Percentiles rank a stretch among this genome's conserved stretches.
Conservation (phyloP, 176 grass and related monocot genomes). For the Triticum dicoccoides region DNA sequence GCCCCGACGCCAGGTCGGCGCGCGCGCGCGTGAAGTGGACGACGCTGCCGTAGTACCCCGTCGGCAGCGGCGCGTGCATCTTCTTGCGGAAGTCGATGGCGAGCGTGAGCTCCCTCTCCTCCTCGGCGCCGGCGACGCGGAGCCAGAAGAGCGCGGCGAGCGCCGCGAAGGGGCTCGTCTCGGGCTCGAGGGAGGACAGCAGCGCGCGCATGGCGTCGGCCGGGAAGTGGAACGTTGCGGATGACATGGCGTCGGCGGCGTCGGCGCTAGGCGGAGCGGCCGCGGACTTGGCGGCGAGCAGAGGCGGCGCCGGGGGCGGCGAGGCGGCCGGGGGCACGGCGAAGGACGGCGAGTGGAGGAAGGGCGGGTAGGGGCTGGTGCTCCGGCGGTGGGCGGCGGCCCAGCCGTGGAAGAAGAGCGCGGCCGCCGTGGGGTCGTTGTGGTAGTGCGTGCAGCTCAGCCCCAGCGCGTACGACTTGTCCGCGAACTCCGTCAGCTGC, state of each 20-base stretch:
- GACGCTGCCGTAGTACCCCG: slow-evolving; percentile 65
- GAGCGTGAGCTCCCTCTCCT: slow-evolving; percentile 53
- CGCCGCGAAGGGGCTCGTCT: slow-evolving; percentile 52
- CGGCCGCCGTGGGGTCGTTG: slow-evolving; percentile 67
- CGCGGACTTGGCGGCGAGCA: slow-evolving; percentile 46
- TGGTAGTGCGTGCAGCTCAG: slow-evolving; percentile 76
- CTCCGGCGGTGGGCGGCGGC: slow-evolving; percentile 60
- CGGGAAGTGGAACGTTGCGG: slow-evolving; percentile 75
- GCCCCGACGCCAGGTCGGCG: slow-evolving; percentile 51
- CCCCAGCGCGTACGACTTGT: slow-evolving; percentile 67
- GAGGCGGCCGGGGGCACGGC: slow-evolving; percentile 1
- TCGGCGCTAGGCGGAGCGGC: not conserved
- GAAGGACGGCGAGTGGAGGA: slow-evolving; percentile 66
- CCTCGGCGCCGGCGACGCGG: slow-evolving; percentile 21
- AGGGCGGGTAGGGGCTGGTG: slow-evolving; percentile 47
- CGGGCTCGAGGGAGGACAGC: slow-evolving; percentile 34
- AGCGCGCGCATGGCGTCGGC: slow-evolving; percentile 36
- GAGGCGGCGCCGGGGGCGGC: not conserved
- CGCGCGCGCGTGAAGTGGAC: slow-evolving; percentile 53
- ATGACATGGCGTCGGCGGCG: slow-evolving; percentile 25
- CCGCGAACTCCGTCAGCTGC: slow-evolving; percentile 81
- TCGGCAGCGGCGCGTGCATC: slow-evolving; percentile 73
- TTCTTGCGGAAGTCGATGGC: slow-evolving; percentile 70
- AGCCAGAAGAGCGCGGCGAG: slow-evolving; percentile 84
- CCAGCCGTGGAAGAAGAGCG: slow-evolving; percentile 66